These are phyloP conservation scores for Athelia psychrophila DNA, from an alignment of 1,284 basidiomycete species.

Conservation along the genomic window DNA sequence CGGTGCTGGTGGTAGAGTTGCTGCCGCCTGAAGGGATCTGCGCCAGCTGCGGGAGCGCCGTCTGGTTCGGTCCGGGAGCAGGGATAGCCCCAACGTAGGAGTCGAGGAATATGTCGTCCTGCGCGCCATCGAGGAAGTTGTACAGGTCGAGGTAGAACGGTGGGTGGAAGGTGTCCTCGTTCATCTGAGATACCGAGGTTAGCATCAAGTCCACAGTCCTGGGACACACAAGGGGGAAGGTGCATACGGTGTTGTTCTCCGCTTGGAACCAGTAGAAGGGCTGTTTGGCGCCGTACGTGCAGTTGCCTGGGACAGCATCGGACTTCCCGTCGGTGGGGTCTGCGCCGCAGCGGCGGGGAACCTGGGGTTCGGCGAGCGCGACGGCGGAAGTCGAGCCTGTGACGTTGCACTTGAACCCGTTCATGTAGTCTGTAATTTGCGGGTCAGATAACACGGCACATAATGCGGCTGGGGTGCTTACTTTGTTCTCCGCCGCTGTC, in stretches of 20 bases:
- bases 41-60: slow-evolving; percentile 29
- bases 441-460: background rate
- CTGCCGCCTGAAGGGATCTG: slow-evolving; percentile 1
- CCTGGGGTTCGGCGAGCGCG: slow-evolving; percentile 46
- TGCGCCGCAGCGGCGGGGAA: slow-evolving; percentile 57
- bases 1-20: background rate
- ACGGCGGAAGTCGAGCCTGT: slow-evolving; percentile 51
- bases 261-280: slow-evolving; percentile 66
- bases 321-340: slow-evolving; percentile 41
- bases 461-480: slow-evolving; percentile 7
- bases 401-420: slow-evolving; percentile 70
- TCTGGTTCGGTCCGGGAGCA: slow-evolving; percentile 31
- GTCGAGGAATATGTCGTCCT: slow-evolving; percentile 63
- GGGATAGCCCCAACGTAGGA: slow-evolving; percentile 32
- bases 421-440: slow-evolving; percentile 58
- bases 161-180: slow-evolving; percentile 49
- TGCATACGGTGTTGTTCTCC: slow-evolving; percentile 54
- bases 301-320: slow-evolving; percentile 51
- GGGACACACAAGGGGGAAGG: background rate
- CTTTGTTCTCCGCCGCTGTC: slow-evolving; percentile 37
- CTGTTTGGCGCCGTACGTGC: slow-evolving; percentile 64
- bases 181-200: slow-evolving; percentile 47
- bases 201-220: background rate
- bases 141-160: slow-evolving; percentile 57
- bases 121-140: slow-evolving; percentile 56